A percentile compares a stretch with the other conserved stretches of the same genome.
These are phyloP conservation scores for Alloteropsis semialata DNA, from an alignment of 176 grass and related monocot species.

Conservation along the genomic window DNA sequence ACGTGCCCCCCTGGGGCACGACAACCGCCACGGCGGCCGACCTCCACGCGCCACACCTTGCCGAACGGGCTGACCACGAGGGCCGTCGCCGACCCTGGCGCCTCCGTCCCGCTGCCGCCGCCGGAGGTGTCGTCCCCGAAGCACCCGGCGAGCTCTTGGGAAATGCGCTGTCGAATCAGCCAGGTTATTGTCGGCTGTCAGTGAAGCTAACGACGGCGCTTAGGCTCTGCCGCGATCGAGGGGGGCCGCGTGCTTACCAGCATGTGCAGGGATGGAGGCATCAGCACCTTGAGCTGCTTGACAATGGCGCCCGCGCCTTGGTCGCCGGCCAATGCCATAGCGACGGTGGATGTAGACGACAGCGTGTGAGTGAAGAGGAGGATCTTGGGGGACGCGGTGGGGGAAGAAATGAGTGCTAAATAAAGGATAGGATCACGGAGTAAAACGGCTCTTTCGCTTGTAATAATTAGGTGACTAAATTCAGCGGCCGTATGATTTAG, in stretches of 20 bases:
- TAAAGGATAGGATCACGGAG: no score
- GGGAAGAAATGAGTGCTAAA: no score
- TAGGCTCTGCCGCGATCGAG: background rate
- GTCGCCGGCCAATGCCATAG: background rate
- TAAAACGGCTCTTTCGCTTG: no score
- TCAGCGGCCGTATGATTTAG: no score
- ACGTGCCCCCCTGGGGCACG: no score
- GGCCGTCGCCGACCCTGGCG: background rate
- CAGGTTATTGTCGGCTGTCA: background rate
- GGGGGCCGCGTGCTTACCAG: background rate
- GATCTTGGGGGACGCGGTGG: no score
- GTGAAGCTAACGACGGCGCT: background rate
- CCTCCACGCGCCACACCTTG: constrained; percentile 1
- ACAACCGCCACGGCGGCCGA: no score
- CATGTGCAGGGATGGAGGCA: background rate
- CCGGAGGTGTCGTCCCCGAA: background rate
- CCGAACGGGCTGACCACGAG: constrained; percentile 12
- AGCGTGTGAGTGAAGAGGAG: no score
- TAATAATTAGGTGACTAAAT: no score
- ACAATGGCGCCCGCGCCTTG: background rate
- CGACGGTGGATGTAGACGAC: no score
- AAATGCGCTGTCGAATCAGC: constrained; percentile 2
- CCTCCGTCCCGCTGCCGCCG: background rate
- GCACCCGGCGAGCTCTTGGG: constrained; percentile 13
- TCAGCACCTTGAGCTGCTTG: background rate